These are phyloP conservation scores for Trichothecium roseum DNA, from an alignment of 2,329 filamentous ascomycete species.

Conservation along the genomic window DNA sequence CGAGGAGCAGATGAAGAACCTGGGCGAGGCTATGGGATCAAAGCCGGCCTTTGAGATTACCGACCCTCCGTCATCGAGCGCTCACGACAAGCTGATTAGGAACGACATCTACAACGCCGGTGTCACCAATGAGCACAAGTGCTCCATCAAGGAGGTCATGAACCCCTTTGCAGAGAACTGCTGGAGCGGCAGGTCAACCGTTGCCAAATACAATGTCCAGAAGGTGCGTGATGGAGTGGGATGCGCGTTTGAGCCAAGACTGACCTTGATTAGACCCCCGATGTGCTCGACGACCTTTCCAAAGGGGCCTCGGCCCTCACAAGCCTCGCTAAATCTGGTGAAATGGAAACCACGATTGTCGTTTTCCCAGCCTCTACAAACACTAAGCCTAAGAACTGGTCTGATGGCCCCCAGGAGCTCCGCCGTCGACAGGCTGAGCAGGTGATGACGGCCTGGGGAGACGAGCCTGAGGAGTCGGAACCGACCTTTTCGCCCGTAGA, in stretches of 20 bases:
- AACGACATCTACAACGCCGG: constrained; percentile 29
- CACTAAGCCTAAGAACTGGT: constrained; percentile 27
- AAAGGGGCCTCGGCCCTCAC: constrained; percentile 33
- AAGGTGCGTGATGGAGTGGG: constrained; percentile 22
- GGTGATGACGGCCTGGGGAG: constrained; percentile 27
- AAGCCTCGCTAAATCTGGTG: constrained; percentile 33
- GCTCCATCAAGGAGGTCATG: constrained; percentile 26
- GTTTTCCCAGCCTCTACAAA: constrained; percentile 38
- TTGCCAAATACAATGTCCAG: constrained; percentile 31
- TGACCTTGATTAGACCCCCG: constrained; percentile 20
- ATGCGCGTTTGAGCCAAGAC: constrained; percentile 10
- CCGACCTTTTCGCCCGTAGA: constrained; percentile 13
- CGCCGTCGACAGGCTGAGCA: constrained; percentile 38
- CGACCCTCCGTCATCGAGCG: constrained; percentile 31
- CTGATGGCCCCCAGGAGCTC: constrained; percentile 28
- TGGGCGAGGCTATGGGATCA: constrained; percentile 23
- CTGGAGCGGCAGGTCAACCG: constrained; percentile 31
- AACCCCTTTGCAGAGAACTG: constrained; percentile 32
- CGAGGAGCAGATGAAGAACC: constrained; percentile 31
- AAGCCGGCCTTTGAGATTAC: constrained; percentile 37
- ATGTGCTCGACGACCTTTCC: constrained; percentile 31
- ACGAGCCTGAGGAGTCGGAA: constrained; percentile 10
- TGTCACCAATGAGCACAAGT: constrained; percentile 23
- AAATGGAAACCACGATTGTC: constrained; percentile 46
- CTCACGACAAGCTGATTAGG: constrained; percentile 30